These are phyloP conservation scores for Penicillium oxalicum DNA, from an alignment of 2,329 filamentous ascomycete genomes.

Conservation along the genomic window DNA sequence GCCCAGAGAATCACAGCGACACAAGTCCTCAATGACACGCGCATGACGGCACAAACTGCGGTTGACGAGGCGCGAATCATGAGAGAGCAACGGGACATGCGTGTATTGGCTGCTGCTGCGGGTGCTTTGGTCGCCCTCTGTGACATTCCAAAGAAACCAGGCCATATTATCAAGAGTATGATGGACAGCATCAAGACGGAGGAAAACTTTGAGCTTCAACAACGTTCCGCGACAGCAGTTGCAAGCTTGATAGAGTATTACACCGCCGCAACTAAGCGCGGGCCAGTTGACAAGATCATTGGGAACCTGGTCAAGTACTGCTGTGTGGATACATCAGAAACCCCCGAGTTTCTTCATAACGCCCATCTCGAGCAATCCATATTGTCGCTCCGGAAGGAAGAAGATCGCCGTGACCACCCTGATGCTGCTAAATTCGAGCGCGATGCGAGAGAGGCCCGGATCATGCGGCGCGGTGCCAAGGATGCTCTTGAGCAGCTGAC, in stretches of 20 bases:
- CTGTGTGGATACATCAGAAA: slow-evolving; percentile 95
- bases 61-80: slow-evolving; percentile 73
- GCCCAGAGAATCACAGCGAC: slow-evolving; percentile 79
- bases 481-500: slow-evolving; percentile 87
- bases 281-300: slow-evolving; percentile 91
- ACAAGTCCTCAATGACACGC: slow-evolving; percentile 72
- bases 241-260: slow-evolving; percentile 82
- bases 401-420: slow-evolving; percentile 86
- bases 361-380: slow-evolving; percentile 72
- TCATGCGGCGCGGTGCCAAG: slow-evolving; percentile 88
- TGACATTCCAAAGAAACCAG: slow-evolving; percentile 86
- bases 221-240: slow-evolving; percentile 77
- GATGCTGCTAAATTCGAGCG: slow-evolving; percentile 85
- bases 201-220: slow-evolving; percentile 82
- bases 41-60: slow-evolving; percentile 60
- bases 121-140: slow-evolving; percentile 84
- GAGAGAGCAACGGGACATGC: slow-evolving; percentile 76
- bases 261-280: slow-evolving; percentile 69
- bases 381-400: slow-evolving; percentile 91
- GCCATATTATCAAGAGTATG: slow-evolving; percentile 85
- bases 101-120: slow-evolving; percentile 79
- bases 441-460: slow-evolving; percentile 81
- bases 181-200: slow-evolving; percentile 98
- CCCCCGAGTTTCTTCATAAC: slow-evolving; percentile 86
- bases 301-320: slow-evolving; percentile 95